Conservation (phyloP, 345 rosid genomes). For the Erodium maritimum region DNA sequence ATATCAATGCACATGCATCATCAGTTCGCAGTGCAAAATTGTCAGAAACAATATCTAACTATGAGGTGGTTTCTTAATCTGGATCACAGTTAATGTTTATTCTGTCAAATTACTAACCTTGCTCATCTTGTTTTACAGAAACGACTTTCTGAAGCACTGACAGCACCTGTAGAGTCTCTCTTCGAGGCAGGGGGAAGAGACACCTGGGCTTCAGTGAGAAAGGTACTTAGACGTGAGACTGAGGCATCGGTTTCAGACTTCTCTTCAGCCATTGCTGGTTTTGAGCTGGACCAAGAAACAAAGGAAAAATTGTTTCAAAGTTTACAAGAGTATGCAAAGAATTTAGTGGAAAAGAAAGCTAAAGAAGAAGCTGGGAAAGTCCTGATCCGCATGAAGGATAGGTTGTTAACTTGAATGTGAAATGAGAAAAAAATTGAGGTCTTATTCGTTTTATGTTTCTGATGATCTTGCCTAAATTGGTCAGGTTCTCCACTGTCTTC, state of each 20-base stretch:
- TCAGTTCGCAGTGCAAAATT: constrained; percentile 59
- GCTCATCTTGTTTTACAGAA: constrained; percentile 27
- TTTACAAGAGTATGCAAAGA: constrained; percentile 50
- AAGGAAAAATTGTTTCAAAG: constrained; percentile 35
- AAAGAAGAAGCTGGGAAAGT: constrained; percentile 70
- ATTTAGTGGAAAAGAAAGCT: constrained; percentile 69
- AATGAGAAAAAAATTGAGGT: constrained; percentile 2
- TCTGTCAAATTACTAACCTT: neutral
- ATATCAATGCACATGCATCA: constrained; percentile 60
- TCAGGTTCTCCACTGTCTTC: constrained; percentile 70
- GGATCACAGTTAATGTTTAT: neutral
- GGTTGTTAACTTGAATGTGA: constrained; percentile 24
- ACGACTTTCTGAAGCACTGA: constrained; percentile 45
- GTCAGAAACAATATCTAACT: constrained; percentile 24
- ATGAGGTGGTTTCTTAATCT: neutral
- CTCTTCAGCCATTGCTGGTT: constrained; percentile 53
- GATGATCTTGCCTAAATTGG: neutral
- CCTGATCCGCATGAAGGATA: constrained; percentile 63
- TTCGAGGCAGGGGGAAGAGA: constrained; percentile 57
- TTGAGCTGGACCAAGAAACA: constrained; percentile 50
- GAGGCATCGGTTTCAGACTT: constrained; percentile 49
- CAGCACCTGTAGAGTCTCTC: constrained; percentile 71
- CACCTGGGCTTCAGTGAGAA: constrained; percentile 84
- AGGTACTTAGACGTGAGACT: constrained; percentile 45
- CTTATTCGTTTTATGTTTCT: constrained; percentile 5